phyloP scores from a whole-genome alignment of 208 protist genomes.

The Strigomonas culicis region DNA sequence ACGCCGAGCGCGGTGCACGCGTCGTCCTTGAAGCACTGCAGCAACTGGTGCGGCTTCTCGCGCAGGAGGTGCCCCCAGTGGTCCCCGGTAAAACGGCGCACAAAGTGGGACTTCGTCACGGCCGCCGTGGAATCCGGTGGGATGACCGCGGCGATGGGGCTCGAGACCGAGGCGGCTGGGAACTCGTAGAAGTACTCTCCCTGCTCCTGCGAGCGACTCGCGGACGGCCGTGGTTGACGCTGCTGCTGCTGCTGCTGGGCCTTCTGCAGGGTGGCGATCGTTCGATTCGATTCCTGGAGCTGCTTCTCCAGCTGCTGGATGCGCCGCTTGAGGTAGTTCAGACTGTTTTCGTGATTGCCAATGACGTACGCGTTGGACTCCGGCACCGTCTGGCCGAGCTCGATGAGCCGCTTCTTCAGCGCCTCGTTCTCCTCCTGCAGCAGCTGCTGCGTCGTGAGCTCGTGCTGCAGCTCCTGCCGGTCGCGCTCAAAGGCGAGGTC shows the following conservation, averaged over 20 bases:
- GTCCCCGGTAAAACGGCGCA: slow-evolving; percentile 34
- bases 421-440: slow-evolving; percentile 29
- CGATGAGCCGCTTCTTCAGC: slow-evolving; percentile 10
- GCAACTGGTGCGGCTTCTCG: slow-evolving; percentile 49
- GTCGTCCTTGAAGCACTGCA: slow-evolving; percentile 36
- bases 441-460: slow-evolving; percentile 25
- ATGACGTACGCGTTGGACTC: slow-evolving; percentile 6
- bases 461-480: slow-evolving; percentile 24
- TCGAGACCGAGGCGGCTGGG: too few species aligned
- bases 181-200: background rate
- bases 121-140: slow-evolving; percentile 1
- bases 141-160: background rate
- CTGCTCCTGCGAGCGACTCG: background rate
- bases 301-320: slow-evolving; percentile 9
- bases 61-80: slow-evolving; percentile 50
- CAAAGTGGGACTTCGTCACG: slow-evolving; percentile 18
- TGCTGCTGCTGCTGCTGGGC: slow-evolving; percentile 19
- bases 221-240: background rate
- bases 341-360: background rate
- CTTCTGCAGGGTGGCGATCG: slow-evolving; percentile 23
- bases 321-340: background rate
- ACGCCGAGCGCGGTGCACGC: slow-evolving; percentile 35
- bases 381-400: slow-evolving; percentile 1
- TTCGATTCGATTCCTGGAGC: slow-evolving; percentile 8
- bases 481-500: slow-evolving; percentile 23